Conservation (phyloP, 129 eudicot species). For the sunflower (Helianthus annuus) region HanXRQr2.0-SUNRISE NC_035442.2:168619109-168619608, state of each 20-base stretch:
- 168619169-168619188: too few relatives aligned
- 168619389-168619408: not conserved
- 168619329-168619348: not conserved
- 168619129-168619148: too few relatives aligned
- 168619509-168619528: conserved; percentile 42
- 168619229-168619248: not conserved
- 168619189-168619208: too few relatives aligned
- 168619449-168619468: not conserved
- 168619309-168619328: not conserved
- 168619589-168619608: conserved; percentile 52
- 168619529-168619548: conserved; percentile 30
- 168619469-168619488: conserved; percentile 33
- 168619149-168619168: too few relatives aligned
- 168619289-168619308: not conserved
- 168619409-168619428: not conserved
- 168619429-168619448: not conserved
- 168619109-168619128: too few relatives aligned
- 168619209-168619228: too few relatives aligned
- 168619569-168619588: conserved; percentile 51
- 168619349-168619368: not conserved
- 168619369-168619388: not conserved
- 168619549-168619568: conserved; percentile 45
- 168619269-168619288: not conserved
- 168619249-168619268: not conserved
- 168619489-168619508: conserved; percentile 52